Base-by-base conservation (phyloP, 495 filamentous ascomycete genomes). In the Cercophora sp. region DNA sequence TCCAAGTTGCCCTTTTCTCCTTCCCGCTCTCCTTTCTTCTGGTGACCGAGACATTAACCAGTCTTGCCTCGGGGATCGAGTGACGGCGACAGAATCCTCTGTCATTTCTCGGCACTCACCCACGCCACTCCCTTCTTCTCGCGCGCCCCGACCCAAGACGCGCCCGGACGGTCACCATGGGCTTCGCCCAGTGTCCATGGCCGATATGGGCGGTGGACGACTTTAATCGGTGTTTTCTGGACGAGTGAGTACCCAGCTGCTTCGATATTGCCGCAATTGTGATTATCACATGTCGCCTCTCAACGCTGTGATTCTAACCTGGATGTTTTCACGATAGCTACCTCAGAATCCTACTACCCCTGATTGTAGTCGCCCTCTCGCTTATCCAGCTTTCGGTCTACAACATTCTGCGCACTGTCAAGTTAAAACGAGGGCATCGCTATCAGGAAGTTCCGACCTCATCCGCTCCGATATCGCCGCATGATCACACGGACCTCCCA, bases 191-290 rank as follows among this genome's bases (percentile, higher is more conserved):
- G 61, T 98, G 93, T 69, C 66, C 79, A 60, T 83, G 83, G 67
- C 87, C 89, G 40, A 74, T 90, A 61, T 98, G 93, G 93, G 79
- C 75, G 60, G 71, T 78, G 53, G 93, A 98, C 71, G 94, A 98
- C 71, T 86, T 98, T 65, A 86, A 87, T 9, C 72, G 66, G 45
- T 97, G 94, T 71, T 91, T 98, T 64, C 85, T 89, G 63, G 82
- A 80, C 74, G 89, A 94, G 92, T 96, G 70, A 70, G 87, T 72
- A 2, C n/a, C n/a, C n/a, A n/a, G n/a, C n/a, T n/a, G n/a, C n/a
- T n/a, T n/a, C n/a, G n/a, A n/a, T n/a, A n/a, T n/a, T n/a, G n/a
- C n/a, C n/a, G n/a, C n/a, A n/a, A n/a, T n/a, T n/a, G n/a, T n/a
- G n/a, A n/a, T n/a, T 26, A 16, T 34, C 44, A 47, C 44, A 26